phyloP scores from a whole-genome alignment of 768 basidiomycete species.

The Leccinellum albellum region DNA sequence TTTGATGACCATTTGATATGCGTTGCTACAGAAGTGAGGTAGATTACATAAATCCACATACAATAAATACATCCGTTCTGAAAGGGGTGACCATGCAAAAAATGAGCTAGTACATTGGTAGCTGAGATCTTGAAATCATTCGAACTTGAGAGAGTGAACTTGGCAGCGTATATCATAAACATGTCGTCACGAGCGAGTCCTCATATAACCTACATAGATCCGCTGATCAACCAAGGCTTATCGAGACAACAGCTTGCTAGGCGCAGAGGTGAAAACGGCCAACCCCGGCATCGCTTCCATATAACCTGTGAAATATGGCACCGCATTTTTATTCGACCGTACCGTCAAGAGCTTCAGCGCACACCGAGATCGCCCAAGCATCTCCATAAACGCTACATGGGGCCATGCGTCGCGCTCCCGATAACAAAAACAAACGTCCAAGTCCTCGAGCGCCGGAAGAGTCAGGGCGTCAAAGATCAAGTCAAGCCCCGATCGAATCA shows the following conservation, averaged over 20 bases:
- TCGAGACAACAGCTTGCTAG: neutral
- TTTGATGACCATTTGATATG: no score
- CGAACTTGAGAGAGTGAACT: neutral
- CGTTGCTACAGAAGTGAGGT: neutral
- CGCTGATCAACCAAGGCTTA: neutral
- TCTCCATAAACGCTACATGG: slow-evolving; percentile 21
- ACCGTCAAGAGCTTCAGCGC: slow-evolving; percentile 21
- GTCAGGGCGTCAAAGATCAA: slow-evolving; percentile 17
- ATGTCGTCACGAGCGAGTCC: neutral
- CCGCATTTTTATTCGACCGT: slow-evolving; percentile 22
- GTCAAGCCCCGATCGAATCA: slow-evolving; percentile 25
- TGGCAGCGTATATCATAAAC: neutral
- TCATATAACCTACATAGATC: neutral
- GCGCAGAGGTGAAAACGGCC: slow-evolving; percentile 11
- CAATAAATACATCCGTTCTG: neutral
- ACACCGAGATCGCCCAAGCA: slow-evolving; percentile 25
- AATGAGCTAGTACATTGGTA: neutral
- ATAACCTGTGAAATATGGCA: slow-evolving; percentile 23
- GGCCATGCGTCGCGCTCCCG: slow-evolving; percentile 30
- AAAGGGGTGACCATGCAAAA: neutral
- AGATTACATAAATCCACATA: neutral
- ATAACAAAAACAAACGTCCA: slow-evolving; percentile 31
- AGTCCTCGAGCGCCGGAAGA: slow-evolving; percentile 28
- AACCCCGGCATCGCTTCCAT: slow-evolving; percentile 19
- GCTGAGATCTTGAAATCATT: no score